Evolutionary conservation across 805 yeast genomes (phyloP).

Genomic region (Phaffomyces opuntiae): DNA sequence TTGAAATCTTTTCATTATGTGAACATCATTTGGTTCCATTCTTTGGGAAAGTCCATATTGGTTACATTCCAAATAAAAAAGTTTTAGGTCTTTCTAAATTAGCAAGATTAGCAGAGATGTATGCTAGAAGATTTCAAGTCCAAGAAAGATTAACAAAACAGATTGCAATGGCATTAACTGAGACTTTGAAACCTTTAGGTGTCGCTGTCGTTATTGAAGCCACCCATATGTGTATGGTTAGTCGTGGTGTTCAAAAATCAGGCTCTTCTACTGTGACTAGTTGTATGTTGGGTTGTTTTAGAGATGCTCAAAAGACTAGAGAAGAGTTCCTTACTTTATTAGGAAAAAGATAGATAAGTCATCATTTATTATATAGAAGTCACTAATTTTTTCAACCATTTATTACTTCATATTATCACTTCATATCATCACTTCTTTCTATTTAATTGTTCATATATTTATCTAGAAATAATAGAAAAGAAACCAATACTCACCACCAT

Average conservation of each 20-base stretch:
- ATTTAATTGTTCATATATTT: no score
- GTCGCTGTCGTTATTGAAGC: slow-evolving; percentile 99
- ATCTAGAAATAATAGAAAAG: background rate
- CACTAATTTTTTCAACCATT: background rate
- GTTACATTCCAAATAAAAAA: slow-evolving; percentile 91
- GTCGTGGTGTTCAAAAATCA: slow-evolving; percentile 93
- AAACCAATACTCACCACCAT: background rate
- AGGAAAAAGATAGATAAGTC: slow-evolving; percentile 40
- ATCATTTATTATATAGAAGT: no score
- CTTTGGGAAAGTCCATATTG: slow-evolving; percentile 94
- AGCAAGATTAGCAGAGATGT: slow-evolving; percentile 96
- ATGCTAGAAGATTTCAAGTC: slow-evolving; percentile 91
- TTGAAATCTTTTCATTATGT: slow-evolving; percentile 85
- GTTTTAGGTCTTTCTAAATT: slow-evolving; percentile 89
- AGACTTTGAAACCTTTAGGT: slow-evolving; percentile 87
- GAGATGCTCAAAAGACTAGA: slow-evolving; percentile 89
- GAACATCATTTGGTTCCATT: slow-evolving; percentile 98
- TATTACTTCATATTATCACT: no score
- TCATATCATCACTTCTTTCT: no score
- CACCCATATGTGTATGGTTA: slow-evolving; percentile 98
- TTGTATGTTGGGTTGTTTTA: slow-evolving; percentile 95
- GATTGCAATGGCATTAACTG: slow-evolving; percentile 92
- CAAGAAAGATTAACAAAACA: slow-evolving; percentile 96
- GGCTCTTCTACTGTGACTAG: slow-evolving; percentile 92
- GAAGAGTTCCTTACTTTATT: slow-evolving; percentile 87